Conservation (phyloP, 139 green algal species). For the Trebouxia sp. region DNA sequence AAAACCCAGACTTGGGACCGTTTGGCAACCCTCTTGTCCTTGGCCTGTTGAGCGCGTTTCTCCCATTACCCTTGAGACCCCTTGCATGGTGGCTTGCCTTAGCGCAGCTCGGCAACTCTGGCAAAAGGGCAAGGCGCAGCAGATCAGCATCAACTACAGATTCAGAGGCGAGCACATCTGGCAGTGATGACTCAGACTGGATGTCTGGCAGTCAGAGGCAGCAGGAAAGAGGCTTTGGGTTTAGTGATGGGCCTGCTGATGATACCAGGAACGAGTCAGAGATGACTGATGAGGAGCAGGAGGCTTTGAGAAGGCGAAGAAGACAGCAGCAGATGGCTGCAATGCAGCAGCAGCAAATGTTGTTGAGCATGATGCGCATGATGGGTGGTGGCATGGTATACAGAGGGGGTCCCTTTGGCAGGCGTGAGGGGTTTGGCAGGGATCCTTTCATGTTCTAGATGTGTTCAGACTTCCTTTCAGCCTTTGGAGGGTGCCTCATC, state of each 20-base stretch:
- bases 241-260: constrained; percentile 3
- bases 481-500: too few species aligned
- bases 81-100: too few species aligned
- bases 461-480: too few species aligned
- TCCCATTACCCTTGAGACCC: too few species aligned
- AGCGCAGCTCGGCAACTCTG: too few species aligned
- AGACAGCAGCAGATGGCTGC: constrained; percentile 20
- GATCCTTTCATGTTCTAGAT: constrained; percentile 25
- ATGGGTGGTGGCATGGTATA: constrained; percentile 9
- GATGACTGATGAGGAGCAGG: neutral
- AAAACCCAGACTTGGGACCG: too few species aligned
- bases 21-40: neutral
- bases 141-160: neutral
- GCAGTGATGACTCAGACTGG: constrained; percentile 6
- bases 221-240: constrained; percentile 23
- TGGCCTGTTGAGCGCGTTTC: too few species aligned
- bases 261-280: neutral
- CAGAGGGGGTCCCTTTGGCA: constrained; percentile 18
- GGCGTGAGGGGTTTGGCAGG: neutral
- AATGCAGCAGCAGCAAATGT: constrained; percentile 23
- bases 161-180: neutral
- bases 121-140: neutral
- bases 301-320: neutral
- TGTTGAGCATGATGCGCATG: constrained; percentile 20
- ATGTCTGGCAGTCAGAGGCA: neutral